These are phyloP conservation scores for Solanum paucissectum DNA, from an alignment of 257 asterid genomes.

Conservation along the genomic window DNA sequence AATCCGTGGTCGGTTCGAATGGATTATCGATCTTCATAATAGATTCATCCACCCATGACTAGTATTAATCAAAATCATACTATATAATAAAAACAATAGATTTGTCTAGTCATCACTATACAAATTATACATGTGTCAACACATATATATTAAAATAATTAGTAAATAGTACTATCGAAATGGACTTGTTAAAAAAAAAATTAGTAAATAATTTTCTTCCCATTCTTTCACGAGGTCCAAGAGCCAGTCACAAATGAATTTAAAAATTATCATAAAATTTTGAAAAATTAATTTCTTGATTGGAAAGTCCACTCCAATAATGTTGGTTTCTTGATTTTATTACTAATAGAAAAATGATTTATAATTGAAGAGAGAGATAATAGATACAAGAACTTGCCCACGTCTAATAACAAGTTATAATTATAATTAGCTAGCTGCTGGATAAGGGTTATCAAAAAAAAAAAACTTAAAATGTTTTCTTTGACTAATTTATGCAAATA, in stretches of 20 bases:
- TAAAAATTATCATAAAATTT: neutral
- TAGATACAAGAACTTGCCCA: neutral
- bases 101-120: neutral
- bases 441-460: neutral
- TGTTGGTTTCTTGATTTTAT: neutral
- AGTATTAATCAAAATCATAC: neutral
- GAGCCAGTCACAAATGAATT: constrained; percentile 1
- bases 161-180: neutral
- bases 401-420: neutral
- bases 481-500: neutral
- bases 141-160: neutral
- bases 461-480: neutral
- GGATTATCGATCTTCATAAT: neutral
- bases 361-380: neutral
- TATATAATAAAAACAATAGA: neutral
- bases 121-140: neutral
- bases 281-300: neutral
- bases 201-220: neutral
- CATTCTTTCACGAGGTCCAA: constrained; percentile 17
- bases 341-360: neutral
- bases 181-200: neutral
- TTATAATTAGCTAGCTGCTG: neutral
- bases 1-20: neutral
- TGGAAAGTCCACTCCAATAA: neutral
- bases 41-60: neutral